Evolutionary conservation across 139 green algal genomes (phyloP).

Genomic region (Micromonas commoda): DNA sequence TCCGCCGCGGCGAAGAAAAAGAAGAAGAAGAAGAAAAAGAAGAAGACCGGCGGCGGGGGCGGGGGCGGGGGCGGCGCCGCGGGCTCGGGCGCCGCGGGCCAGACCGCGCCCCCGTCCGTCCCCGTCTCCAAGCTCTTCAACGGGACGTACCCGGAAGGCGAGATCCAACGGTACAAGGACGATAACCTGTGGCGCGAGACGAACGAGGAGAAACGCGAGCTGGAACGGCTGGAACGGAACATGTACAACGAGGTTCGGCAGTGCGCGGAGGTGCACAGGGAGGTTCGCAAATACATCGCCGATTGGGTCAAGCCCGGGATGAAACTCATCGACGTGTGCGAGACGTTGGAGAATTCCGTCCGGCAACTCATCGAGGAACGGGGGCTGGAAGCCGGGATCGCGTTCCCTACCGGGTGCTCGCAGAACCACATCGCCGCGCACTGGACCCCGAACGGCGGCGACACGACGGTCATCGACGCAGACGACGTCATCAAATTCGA

Average conservation of each 20-base stretch:
- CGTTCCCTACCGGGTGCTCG: slow-evolving; percentile 88
- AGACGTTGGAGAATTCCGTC: slow-evolving; percentile 84
- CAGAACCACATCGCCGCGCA: slow-evolving; percentile 93
- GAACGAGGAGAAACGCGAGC: slow-evolving; percentile 81
- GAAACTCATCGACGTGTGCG: slow-evolving; percentile 79
- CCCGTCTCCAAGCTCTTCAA: slow-evolving; percentile 79
- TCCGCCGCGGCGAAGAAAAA: slow-evolving; percentile 29
- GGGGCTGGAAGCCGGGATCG: slow-evolving; percentile 84
- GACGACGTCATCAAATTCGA: slow-evolving; percentile 99
- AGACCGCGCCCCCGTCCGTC: slow-evolving; percentile 84
- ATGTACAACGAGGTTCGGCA: slow-evolving; percentile 90
- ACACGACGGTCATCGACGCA: slow-evolving; percentile 95
- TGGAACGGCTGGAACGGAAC: slow-evolving; percentile 56
- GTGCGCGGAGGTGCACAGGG: slow-evolving; percentile 90
- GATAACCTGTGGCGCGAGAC: slow-evolving; percentile 88
- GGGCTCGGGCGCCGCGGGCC: slow-evolving; percentile 30
- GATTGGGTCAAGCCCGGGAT: slow-evolving; percentile 72
- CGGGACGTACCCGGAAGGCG: slow-evolving; percentile 69
- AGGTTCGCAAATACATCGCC: slow-evolving; percentile 85
- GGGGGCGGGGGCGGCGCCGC: slow-evolving; percentile 14
- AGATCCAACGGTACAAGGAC: slow-evolving; percentile 76
- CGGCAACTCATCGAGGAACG: slow-evolving; percentile 80
- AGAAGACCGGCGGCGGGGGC: slow-evolving; percentile 25
- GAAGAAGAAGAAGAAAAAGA: slow-evolving; percentile 47
- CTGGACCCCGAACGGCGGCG: slow-evolving; percentile 94